Evolutionary conservation across 306 rosid species (phyloP).

Genomic region (Vigna hirtella): DNA sequence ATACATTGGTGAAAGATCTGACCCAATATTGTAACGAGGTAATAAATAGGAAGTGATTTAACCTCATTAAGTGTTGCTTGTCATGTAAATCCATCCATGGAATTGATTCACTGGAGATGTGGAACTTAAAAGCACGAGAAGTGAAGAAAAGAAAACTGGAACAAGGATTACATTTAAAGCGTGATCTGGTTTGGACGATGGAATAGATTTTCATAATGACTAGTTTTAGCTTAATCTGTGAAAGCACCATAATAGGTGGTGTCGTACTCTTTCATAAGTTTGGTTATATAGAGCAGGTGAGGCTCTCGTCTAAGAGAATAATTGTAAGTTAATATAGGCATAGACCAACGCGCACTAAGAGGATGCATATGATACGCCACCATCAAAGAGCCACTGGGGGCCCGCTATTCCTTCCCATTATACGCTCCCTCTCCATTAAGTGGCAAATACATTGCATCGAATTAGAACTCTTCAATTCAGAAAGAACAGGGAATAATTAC

Average conservation of each 20-base stretch:
- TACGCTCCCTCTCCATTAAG: constrained; percentile 15
- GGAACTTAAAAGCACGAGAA: background rate
- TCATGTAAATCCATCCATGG: constrained; percentile 45
- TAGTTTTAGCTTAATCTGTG: constrained; percentile 21
- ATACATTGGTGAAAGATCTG: constrained; percentile 37
- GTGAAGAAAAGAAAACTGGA: constrained; percentile 22
- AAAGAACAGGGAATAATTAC: constrained; percentile 24
- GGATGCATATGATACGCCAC: constrained; percentile 14
- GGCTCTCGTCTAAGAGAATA: constrained; percentile 39
- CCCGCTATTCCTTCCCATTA: constrained; percentile 23
- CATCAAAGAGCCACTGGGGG: constrained; percentile 20
- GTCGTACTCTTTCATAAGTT: constrained; percentile 16
- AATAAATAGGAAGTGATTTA: constrained; percentile 40
- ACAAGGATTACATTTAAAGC: constrained; percentile 11
- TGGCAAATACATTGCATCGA: constrained; percentile 33
- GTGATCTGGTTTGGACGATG: constrained; percentile 15
- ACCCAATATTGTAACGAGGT: constrained; percentile 17
- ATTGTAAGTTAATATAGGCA: constrained; percentile 23
- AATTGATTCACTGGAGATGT: constrained; percentile 55
- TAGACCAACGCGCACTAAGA: background rate
- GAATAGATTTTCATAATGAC: constrained; percentile 47
- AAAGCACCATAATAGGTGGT: constrained; percentile 22
- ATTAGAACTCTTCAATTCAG: constrained; percentile 1
- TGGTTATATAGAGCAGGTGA: constrained; percentile 31
- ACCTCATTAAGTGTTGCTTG: constrained; percentile 39